These are phyloP conservation scores for Thalassiosira mediterranea DNA, from an alignment of 352 stramenopile species.

Conservation along the genomic window DNA sequence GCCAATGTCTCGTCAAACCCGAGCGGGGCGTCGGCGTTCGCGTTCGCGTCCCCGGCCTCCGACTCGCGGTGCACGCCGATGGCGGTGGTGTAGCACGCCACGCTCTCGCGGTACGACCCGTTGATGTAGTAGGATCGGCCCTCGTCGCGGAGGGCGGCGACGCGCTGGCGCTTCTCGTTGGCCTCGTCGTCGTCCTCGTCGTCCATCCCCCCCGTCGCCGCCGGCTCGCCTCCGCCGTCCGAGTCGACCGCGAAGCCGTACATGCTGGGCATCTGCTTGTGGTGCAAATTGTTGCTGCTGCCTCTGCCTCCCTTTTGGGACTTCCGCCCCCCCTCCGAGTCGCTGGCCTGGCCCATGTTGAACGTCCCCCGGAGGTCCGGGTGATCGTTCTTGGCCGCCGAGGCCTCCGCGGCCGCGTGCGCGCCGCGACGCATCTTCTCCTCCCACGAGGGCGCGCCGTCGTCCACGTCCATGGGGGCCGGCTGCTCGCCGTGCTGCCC, in stretches of 20 bases:
- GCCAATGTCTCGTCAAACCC: constrained; percentile 58
- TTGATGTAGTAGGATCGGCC: constrained; percentile 49
- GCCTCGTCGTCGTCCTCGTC: constrained; percentile 14
- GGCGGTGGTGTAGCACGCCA: constrained; percentile 58
- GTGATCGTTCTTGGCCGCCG: constrained; percentile 47
- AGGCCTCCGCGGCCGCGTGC: constrained; percentile 17
- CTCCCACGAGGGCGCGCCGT: constrained; percentile 22
- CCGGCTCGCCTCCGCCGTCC: neutral
- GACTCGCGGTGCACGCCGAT: constrained; percentile 51
- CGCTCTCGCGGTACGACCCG: constrained; percentile 57
- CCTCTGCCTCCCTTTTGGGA: neutral
- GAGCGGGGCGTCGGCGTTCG: too few relatives aligned
- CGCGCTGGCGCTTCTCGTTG: constrained; percentile 23
- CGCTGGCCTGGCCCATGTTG: constrained; percentile 15
- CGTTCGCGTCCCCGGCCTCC: too few relatives aligned
- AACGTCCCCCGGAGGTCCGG: constrained; percentile 38
- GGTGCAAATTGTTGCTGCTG: too few relatives aligned
- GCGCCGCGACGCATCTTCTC: constrained; percentile 34
- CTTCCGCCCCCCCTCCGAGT: neutral
- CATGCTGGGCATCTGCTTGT: too few relatives aligned
- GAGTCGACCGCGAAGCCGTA: neutral
- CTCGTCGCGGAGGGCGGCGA: constrained; percentile 49
- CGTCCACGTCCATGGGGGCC: constrained; percentile 34
- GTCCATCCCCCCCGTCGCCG: neutral
- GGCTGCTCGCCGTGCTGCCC: constrained; percentile 9